Percentiles rank a stretch among this genome's conserved stretches.
Evolutionary conservation across 2,329 filamentous ascomycete species (phyloP).

Genomic region (Diaporthe citriasiana): DNA sequence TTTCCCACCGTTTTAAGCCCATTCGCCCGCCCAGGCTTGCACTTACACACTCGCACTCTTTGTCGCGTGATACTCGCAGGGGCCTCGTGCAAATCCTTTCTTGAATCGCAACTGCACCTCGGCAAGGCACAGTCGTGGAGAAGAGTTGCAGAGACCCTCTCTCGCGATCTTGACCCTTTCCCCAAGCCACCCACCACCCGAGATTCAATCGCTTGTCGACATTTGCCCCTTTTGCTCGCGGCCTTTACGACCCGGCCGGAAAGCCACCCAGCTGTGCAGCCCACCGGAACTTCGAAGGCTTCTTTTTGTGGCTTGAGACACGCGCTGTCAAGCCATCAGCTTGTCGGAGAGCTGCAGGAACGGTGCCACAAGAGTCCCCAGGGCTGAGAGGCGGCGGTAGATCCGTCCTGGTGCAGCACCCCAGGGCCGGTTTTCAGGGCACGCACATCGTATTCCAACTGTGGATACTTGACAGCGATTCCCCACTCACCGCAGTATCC

Average conservation of each 20-base stretch:
- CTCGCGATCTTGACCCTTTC: slow-evolving; percentile 22
- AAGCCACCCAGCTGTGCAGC: background rate
- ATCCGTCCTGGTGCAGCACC: slow-evolving; percentile 19
- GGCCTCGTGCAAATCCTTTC: slow-evolving; percentile 28
- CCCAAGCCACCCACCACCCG: slow-evolving; percentile 30
- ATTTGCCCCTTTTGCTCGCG: slow-evolving; percentile 25
- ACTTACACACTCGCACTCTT: slow-evolving; percentile 26
- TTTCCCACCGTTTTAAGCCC: background rate
- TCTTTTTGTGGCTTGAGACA: slow-evolving; percentile 19
- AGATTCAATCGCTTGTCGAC: slow-evolving; percentile 29
- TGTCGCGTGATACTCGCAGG: slow-evolving; percentile 25
- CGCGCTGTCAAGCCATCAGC: slow-evolving; percentile 25
- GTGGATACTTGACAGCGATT: slow-evolving; percentile 39
- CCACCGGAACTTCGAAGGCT: background rate
- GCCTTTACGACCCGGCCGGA: slow-evolving; percentile 1
- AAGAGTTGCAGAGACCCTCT: slow-evolving; percentile 30
- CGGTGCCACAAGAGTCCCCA: slow-evolving; percentile 22
- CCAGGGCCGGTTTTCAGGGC: slow-evolving; percentile 16
- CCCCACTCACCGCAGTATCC: slow-evolving; percentile 40
- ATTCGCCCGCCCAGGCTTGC: background rate
- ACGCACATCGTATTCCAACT: slow-evolving; percentile 41
- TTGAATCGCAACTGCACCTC: slow-evolving; percentile 36
- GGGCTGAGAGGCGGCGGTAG: slow-evolving; percentile 22
- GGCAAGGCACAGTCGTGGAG: slow-evolving; percentile 34
- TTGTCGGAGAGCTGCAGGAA: slow-evolving; percentile 29